phyloP scores from a whole-genome alignment of 2,329 filamentous ascomycete species.

The Neodidymelliopsis sp. region DNA sequence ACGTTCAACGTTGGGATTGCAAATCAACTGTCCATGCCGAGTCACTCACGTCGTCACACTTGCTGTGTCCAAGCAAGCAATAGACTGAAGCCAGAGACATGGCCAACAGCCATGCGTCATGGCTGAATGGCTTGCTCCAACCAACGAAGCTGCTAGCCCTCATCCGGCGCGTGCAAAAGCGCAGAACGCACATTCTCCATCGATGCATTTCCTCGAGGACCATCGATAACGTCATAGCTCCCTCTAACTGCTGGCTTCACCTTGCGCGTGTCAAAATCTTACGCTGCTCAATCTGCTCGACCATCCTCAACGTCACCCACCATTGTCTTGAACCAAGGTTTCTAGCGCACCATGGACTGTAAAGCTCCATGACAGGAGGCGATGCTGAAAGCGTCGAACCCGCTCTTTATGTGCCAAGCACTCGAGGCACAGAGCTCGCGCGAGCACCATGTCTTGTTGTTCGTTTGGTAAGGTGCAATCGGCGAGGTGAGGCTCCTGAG shows the following conservation, averaged over 20 bases:
- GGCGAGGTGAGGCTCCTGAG: too few species aligned
- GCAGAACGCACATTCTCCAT: neutral
- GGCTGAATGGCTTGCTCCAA: neutral
- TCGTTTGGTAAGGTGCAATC: too few species aligned
- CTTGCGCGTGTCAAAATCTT: neutral
- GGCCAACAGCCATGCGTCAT: conserved; percentile 24
- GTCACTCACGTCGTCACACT: conserved; percentile 7
- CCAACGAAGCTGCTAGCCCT: neutral
- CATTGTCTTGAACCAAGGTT: neutral
- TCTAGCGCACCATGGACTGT: neutral
- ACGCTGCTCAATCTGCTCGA: neutral
- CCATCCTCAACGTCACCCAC: conserved; percentile 6
- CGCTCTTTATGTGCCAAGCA: neutral
- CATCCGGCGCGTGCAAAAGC: neutral
- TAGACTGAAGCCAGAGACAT: conserved; percentile 31
- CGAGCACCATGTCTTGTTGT: neutral
- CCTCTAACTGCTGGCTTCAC: neutral
- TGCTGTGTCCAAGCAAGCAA: conserved; percentile 19
- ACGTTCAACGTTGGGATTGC: conserved; percentile 20
- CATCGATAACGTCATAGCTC: neutral
- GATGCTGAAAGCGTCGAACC: neutral
- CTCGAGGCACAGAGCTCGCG: conserved; percentile 1
- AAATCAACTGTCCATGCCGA: conserved; percentile 18
- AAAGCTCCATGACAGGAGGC: neutral
- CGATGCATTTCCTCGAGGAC: neutral